These are phyloP conservation scores for Fomitopsis serialis DNA, from an alignment of 768 basidiomycete genomes.

Conservation along the genomic window DNA sequence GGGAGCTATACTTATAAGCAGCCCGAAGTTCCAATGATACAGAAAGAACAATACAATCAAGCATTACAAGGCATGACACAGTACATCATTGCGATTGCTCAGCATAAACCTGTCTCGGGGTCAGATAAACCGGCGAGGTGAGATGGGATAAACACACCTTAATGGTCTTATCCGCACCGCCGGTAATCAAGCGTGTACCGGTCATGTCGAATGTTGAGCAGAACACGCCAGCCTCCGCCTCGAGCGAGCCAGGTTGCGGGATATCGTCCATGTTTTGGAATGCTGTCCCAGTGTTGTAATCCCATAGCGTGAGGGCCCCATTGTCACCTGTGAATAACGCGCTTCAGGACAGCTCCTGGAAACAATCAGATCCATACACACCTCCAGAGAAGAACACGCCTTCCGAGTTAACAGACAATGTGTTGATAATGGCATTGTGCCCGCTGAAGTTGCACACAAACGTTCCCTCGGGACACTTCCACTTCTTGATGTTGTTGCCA, in stretches of 20 bases:
- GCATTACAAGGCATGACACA: not conserved
- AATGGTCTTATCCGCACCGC: conserved; percentile 98
- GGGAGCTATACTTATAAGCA: too few relatives aligned
- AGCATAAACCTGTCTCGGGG: conserved; percentile 50
- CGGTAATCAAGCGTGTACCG: conserved; percentile 90
- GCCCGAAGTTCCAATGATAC: too few relatives aligned
- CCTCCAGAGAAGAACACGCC: conserved; percentile 98
- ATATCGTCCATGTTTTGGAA: conserved; percentile 94
- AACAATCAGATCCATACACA: conserved; percentile 28
- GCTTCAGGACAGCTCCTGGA: not conserved
- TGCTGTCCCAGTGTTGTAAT: conserved; percentile 88
- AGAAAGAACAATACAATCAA: not conserved
- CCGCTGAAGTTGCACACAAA: conserved; percentile 97
- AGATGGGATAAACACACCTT: conserved; percentile 54
- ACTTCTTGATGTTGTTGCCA: conserved; percentile 99
- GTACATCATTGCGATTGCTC: conserved; percentile 54
- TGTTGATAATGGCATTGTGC: conserved; percentile 97
- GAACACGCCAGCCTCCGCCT: conserved; percentile 95
- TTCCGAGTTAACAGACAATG: conserved; percentile 87
- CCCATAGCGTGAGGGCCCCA: conserved; percentile 89
- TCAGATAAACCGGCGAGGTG: not conserved
- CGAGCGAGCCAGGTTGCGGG: conserved; percentile 95
- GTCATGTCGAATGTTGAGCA: conserved; percentile 97
- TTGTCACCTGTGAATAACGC: conserved; percentile 66
- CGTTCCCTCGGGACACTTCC: conserved; percentile 95